Evolutionary conservation across 768 basidiomycete genomes (phyloP).

Genomic region (Coprinopsis sp.): DNA sequence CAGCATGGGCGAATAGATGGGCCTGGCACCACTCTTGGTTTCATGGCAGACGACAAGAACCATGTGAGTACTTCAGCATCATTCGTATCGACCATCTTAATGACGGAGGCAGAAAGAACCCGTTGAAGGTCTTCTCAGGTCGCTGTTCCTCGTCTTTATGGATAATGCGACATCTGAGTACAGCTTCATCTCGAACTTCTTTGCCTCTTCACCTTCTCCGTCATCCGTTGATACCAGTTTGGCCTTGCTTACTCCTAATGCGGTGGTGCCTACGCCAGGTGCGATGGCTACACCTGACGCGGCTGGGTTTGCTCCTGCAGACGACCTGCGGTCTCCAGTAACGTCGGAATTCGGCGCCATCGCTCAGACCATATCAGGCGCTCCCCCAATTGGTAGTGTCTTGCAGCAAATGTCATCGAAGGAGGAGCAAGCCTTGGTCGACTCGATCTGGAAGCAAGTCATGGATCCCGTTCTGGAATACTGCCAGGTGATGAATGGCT

Average conservation of each 20-base stretch:
- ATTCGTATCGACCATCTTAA: neutral
- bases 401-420: constrained; percentile 40
- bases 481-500: constrained; percentile 48
- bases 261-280: constrained; percentile 30
- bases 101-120: constrained; percentile 61
- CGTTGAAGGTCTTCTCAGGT: constrained; percentile 79
- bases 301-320: constrained; percentile 31
- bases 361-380: constrained; percentile 26
- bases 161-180: constrained; percentile 95
- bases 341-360: constrained; percentile 49
- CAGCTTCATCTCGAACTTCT: constrained; percentile 82
- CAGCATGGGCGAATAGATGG: constrained; percentile 72
- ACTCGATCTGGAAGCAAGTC: constrained; percentile 84
- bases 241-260: constrained; percentile 32
- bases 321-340: constrained; percentile 38
- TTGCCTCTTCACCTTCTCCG: constrained; percentile 40
- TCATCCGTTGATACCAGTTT: constrained; percentile 31
- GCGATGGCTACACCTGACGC: constrained; percentile 41
- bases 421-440: constrained; percentile 55
- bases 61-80: constrained; percentile 54
- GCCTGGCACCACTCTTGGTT: constrained; percentile 74
- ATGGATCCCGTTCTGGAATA: constrained; percentile 91
- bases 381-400: constrained; percentile 31
- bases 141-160: constrained; percentile 83
- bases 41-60: constrained; percentile 83